These are phyloP conservation scores for Pestalotiopsis fici DNA, from an alignment of 2,329 filamentous ascomycete genomes.

Conservation along the genomic window DNA sequence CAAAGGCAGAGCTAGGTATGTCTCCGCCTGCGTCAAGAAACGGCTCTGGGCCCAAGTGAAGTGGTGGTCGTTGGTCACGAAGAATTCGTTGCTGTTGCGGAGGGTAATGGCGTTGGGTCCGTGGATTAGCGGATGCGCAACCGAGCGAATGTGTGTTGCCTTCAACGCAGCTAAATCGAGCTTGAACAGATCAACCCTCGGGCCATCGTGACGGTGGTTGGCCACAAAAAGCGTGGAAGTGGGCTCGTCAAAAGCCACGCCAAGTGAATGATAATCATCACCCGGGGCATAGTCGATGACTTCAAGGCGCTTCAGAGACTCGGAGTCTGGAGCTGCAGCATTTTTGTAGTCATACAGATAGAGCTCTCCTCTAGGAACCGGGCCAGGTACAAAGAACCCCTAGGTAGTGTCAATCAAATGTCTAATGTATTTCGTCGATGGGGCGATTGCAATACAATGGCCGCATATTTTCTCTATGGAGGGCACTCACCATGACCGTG, in stretches of 20 bases:
- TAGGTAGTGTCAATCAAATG: background rate
- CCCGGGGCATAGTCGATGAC: constrained; percentile 22
- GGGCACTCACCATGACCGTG: constrained; percentile 37
- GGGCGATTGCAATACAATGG: background rate
- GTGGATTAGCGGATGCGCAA: constrained; percentile 38
- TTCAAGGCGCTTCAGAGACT: constrained; percentile 22
- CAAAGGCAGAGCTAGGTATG: constrained; percentile 29
- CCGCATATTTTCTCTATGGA: background rate
- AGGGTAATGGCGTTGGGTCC: constrained; percentile 40
- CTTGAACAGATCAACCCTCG: constrained; percentile 39
- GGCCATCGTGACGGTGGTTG: constrained; percentile 35
- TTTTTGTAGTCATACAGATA: constrained; percentile 39
- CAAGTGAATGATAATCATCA: constrained; percentile 39
- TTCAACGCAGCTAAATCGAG: constrained; percentile 32
- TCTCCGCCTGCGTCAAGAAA: constrained; percentile 33
- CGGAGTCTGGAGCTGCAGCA: constrained; percentile 15
- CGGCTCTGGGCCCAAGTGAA: constrained; percentile 26
- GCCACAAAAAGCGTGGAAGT: constrained; percentile 35
- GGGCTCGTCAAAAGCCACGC: constrained; percentile 36
- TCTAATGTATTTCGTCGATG: background rate
- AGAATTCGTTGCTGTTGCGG: constrained; percentile 35
- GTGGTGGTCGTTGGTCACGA: constrained; percentile 42
- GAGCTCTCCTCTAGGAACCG: constrained; percentile 27
- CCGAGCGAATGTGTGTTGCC: constrained; percentile 35
- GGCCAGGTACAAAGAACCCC: constrained; percentile 28